Conservation (phyloP, 192 early-diverging fungal genomes). For the Entomortierella parvispora region DNA sequence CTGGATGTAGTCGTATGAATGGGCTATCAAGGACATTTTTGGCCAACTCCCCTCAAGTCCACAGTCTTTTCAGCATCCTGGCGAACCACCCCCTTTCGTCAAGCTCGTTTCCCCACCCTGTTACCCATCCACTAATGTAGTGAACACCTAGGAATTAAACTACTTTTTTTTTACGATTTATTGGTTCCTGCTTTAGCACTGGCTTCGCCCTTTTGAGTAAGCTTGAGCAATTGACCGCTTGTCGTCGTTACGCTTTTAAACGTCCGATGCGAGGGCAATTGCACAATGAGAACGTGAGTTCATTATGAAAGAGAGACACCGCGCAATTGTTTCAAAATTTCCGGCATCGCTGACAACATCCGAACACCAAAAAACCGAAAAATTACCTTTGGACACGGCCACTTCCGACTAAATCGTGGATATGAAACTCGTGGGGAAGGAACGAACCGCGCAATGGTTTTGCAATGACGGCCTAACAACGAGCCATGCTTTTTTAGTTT, state of each 20-base stretch:
- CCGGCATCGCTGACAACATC: background rate
- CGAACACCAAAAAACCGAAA: too few species aligned
- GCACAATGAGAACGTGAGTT: background rate
- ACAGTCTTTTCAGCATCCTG: background rate
- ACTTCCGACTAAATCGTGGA: slow-evolving; percentile 62
- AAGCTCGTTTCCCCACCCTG: background rate
- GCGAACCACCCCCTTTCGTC: background rate
- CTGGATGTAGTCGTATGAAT: slow-evolving; percentile 39
- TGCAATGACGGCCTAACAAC: slow-evolving; percentile 48
- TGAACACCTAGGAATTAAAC: too few species aligned
- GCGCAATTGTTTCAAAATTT: background rate
- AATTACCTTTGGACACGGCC: slow-evolving; percentile 59
- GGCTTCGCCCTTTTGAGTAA: slow-evolving; percentile 57
- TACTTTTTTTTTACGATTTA: slow-evolving; percentile 1
- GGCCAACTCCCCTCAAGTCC: too few species aligned
- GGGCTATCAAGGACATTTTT: background rate
- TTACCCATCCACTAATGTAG: background rate
- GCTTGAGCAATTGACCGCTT: slow-evolving; percentile 55
- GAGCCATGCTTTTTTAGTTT: too few species aligned
- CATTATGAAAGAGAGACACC: background rate
- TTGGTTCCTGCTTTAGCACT: slow-evolving; percentile 30
- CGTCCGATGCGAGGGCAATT: background rate
- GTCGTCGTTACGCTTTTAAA: slow-evolving; percentile 38
- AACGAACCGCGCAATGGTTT: slow-evolving; percentile 51
- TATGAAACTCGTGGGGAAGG: slow-evolving; percentile 54